Conservation (phyloP, 768 basidiomycete genomes). For the Tulasnella sp. region DNA sequence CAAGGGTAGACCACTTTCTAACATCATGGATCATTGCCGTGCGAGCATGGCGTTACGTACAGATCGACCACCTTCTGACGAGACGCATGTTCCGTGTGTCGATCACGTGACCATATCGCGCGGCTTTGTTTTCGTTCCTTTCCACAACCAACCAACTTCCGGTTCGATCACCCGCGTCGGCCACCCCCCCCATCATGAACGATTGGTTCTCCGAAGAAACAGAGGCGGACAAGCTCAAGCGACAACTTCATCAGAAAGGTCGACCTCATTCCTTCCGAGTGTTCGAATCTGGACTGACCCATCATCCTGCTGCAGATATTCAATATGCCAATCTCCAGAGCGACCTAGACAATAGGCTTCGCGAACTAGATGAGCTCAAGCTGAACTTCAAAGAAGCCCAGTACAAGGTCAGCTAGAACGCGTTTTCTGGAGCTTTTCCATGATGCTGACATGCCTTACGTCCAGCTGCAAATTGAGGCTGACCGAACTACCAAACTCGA, state of each 20-base stretch:
- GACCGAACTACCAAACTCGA: slow-evolving; percentile 15
- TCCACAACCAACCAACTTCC: neutral
- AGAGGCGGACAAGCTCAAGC: slow-evolving; percentile 12
- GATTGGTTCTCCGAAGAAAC: slow-evolving; percentile 21
- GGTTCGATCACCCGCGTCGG: neutral
- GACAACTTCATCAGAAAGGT: slow-evolving; percentile 20
- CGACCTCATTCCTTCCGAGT: neutral
- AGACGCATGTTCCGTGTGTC: neutral
- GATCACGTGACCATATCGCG: neutral
- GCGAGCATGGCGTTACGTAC: too few relatives aligned
- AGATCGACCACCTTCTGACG: too few relatives aligned
- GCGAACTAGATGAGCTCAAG: slow-evolving; percentile 14
- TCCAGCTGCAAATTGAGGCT: slow-evolving; percentile 21
- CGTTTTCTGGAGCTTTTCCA: neutral
- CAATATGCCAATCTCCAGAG: slow-evolving; percentile 20
- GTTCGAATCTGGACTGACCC: neutral
- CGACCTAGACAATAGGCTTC: neutral
- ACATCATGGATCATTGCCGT: too few relatives aligned
- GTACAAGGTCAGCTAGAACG: slow-evolving; percentile 4
- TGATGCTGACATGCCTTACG: neutral
- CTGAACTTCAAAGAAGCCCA: slow-evolving; percentile 11
- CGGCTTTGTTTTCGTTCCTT: slow-evolving; percentile 8
- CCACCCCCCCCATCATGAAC: neutral
- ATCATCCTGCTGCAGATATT: neutral
- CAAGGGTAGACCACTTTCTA: too few relatives aligned